Evolutionary conservation across 2,329 filamentous ascomycete genomes (phyloP), one percentile per base, ranked within the genome.

Genomic region (Pseudopithomyces maydicus): DNA sequence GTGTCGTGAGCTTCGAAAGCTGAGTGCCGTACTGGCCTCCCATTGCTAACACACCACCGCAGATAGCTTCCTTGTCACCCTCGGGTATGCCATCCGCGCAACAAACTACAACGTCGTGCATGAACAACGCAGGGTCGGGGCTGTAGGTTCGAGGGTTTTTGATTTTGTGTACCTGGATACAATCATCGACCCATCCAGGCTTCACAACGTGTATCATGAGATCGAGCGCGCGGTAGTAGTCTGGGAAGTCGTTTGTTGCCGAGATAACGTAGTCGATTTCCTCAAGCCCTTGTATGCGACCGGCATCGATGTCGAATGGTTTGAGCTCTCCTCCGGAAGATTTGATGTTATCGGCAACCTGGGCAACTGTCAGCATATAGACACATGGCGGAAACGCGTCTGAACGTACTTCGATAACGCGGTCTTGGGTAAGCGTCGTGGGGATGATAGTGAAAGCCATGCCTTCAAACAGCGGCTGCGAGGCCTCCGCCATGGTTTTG

Each of bases 11-110:
- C 55, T 86, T 90, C 4, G 88, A 88, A 44, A 96, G 79, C 51
- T 86, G 84, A 48, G 87, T 85, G 20, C 87, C 88, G 70, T 93
- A 91, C 67, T 91, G 85, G 15, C 95, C 95, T 20, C 95, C 95
- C 78, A 97, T 87, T 0, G 95, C 94, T 69, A 97, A 80, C 2
- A 94, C 91, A 1, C 92, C 94, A 11, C 93, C 95, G 38, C 91
- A 87, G 55, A 99, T 97, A 11, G 92, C 91, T 77, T 98, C 94
- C 73, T 92, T 91, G 75, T 99, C 95, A 35, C 87, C 90, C 35
- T 86, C 81, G 0, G 95, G 95, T 45, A 99, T 86, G 38, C 48
- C 48, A 67, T 95, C 90, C 45, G 89, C 91, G 70, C 91, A 96
- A 32, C 88, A 90, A 17, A 97, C 83, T 26, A 90, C 85, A 41